These are phyloP conservation scores for Hyaloscypha variabilis DNA, from an alignment of 495 filamentous ascomycete species.

Conservation along the genomic window DNA sequence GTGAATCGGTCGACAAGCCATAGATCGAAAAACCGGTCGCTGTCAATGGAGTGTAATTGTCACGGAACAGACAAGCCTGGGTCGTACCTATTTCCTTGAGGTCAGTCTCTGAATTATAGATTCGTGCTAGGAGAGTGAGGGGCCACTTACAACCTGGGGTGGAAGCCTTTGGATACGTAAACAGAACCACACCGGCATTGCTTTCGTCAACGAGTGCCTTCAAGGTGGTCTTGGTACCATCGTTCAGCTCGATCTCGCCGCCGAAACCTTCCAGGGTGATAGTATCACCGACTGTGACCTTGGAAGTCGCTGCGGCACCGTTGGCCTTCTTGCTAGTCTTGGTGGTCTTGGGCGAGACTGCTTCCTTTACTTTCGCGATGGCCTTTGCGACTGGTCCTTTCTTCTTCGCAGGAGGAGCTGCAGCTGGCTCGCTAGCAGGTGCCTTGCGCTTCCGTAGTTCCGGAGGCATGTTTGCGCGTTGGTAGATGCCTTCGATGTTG, in stretches of 20 bases:
- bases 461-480: conserved; percentile 44
- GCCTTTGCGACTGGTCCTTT: conserved; percentile 46
- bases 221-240: conserved; percentile 76
- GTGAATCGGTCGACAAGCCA: conserved; percentile 83
- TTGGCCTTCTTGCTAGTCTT: conserved; percentile 36
- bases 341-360: conserved; percentile 37
- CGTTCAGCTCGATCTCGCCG: conserved; percentile 82
- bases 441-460: conserved; percentile 81
- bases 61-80: conserved; percentile 92
- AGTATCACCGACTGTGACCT: conserved; percentile 44
- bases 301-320: conserved; percentile 28
- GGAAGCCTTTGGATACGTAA: conserved; percentile 94
- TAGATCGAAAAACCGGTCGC: conserved; percentile 83
- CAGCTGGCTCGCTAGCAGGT: conserved; percentile 48
- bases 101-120: conserved; percentile 12
- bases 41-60: conserved; percentile 75
- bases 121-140: not conserved
- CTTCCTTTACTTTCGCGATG: conserved; percentile 48
- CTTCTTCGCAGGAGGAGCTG: conserved; percentile 58
- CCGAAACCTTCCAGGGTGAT: conserved; percentile 75
- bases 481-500: conserved; percentile 11
- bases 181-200: conserved; percentile 84
- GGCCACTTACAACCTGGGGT: conserved; percentile 89
- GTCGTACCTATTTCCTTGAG: conserved; percentile 66
- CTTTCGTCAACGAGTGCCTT: conserved; percentile 78